Evolutionary conservation across 371 early-diverging fungal genomes (phyloP), one percentile per base, ranked within the genome.

Genomic region (Dichotomocladium elegans): DNA sequence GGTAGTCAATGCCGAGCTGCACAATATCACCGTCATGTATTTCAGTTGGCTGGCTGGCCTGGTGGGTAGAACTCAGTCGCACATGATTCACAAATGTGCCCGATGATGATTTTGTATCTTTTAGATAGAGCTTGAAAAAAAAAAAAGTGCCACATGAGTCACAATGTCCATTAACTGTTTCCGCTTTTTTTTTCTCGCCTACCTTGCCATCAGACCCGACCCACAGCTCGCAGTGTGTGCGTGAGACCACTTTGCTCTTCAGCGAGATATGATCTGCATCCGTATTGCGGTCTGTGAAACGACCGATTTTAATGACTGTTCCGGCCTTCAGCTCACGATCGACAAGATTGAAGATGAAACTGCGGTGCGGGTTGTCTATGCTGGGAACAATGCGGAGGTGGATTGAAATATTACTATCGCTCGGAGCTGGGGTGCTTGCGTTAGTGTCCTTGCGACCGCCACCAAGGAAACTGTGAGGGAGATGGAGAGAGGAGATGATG

Each of bases 71-170:
- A 41, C 89, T 86, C 22, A 98, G 67, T 3, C 98, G 76, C 64
- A 92, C 81, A 65, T 92, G 90, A 77, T 98, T 98, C 34, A 96
- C 72, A 63, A 96, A 98, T 10, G 98, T 98, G 17, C 98, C 98
- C 21, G 94, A 94, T 8, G 94, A 94, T 41, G 91, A 91, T 53
- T 89, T 92, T 26, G 91, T 91, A 72, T 98, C 98, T 53, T 85
- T 78, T 51, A 93, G 81, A 57, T 71, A 93, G 29, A 96, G 79
- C 86, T 88, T 56, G 12, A 19, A 17, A 42, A 50, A 53, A 15
- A 31, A 34, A 51, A n/a, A n/a, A 34, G 34, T 11, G 11, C n/a
- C 10, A 24, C 2, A 6, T 24, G 5, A 22, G 15, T 21, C 41
- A 17, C 22, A 15, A 15, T 37, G 9, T 35, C 22, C 25, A n/a